Percentiles rank a stretch among this genome's conserved stretches.
Evolutionary conservation across 2,329 filamentous ascomycete species (phyloP).

Genomic region (Fonsecaea pugnacius): DNA sequence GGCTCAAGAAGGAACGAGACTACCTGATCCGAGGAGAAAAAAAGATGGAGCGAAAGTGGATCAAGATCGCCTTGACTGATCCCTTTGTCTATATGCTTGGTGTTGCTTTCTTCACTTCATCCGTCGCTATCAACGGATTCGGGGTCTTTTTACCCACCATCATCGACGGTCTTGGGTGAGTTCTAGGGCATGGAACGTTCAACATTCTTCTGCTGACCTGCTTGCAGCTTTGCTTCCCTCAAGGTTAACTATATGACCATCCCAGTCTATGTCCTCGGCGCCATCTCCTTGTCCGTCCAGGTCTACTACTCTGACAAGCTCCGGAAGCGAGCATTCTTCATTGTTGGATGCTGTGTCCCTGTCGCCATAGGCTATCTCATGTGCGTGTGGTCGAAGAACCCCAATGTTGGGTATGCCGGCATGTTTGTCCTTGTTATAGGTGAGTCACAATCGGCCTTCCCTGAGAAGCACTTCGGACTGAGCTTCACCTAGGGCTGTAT

Average conservation of each 20-base stretch:
- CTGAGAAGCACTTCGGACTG: slow-evolving; percentile 6
- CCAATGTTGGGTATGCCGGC: slow-evolving; percentile 42
- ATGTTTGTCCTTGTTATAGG: slow-evolving; percentile 41
- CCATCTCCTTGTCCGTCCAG: slow-evolving; percentile 32
- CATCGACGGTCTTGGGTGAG: slow-evolving; percentile 32
- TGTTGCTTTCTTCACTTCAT: slow-evolving; percentile 43
- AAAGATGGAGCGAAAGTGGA: slow-evolving; percentile 26
- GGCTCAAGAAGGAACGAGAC: slow-evolving; percentile 39
- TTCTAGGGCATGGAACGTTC: background rate
- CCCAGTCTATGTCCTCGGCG: slow-evolving; percentile 60
- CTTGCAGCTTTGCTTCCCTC: slow-evolving; percentile 22
- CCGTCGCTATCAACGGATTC: slow-evolving; percentile 29
- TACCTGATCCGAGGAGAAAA: slow-evolving; percentile 39
- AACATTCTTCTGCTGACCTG: slow-evolving; percentile 6
- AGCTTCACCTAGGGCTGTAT: slow-evolving; percentile 37
- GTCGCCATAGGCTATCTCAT: slow-evolving; percentile 45
- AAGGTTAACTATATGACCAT: slow-evolving; percentile 57
- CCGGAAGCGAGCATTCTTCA: slow-evolving; percentile 41
- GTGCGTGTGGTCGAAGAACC: slow-evolving; percentile 39
- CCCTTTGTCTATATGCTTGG: slow-evolving; percentile 22
- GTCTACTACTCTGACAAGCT: slow-evolving; percentile 41
- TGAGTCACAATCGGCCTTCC: background rate
- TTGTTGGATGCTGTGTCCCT: slow-evolving; percentile 39
- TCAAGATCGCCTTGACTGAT: slow-evolving; percentile 34
- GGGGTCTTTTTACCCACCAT: slow-evolving; percentile 30